Evolutionary conservation across 2,329 filamentous ascomycete species (phyloP).

Genomic region (Reticulascus tulasneorum): DNA sequence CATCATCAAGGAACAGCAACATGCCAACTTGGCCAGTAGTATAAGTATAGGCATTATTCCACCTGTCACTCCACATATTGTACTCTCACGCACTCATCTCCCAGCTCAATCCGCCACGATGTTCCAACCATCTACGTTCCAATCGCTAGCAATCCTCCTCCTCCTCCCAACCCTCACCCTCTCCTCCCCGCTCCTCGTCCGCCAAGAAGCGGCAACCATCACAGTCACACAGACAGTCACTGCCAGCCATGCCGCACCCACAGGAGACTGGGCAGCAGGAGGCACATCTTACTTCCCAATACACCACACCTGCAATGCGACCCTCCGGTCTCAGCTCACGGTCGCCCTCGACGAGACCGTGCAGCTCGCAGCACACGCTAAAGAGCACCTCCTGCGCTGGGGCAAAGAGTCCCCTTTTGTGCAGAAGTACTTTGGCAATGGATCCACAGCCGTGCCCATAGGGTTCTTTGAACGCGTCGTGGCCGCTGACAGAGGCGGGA

Average conservation of each 20-base stretch:
- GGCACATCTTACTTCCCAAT: conserved; percentile 41
- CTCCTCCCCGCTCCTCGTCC: conserved; percentile 22
- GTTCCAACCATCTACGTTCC: too few species aligned
- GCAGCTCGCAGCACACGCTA: conserved; percentile 55
- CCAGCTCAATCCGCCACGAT: too few species aligned
- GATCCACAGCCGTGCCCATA: conserved; percentile 51
- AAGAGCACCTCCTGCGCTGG: conserved; percentile 55
- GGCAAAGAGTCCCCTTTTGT: conserved; percentile 57
- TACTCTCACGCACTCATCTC: too few species aligned
- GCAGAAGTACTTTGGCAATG: conserved; percentile 63
- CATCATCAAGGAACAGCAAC: too few species aligned
- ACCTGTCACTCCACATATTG: too few species aligned
- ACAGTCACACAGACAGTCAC: conserved; percentile 12
- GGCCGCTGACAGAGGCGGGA: conserved; percentile 50
- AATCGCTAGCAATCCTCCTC: conserved; percentile 17
- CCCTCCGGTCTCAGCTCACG: conserved; percentile 52
- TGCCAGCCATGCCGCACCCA: conserved; percentile 14
- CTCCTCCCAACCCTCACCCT: conserved; percentile 20
- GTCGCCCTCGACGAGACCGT: conserved; percentile 56
- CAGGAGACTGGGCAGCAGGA: conserved; percentile 26
- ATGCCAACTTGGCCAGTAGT: too few species aligned
- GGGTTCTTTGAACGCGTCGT: conserved; percentile 61
- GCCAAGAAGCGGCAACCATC: conserved; percentile 16
- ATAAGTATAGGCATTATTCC: too few species aligned
- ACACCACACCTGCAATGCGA: conserved; percentile 63